Evolutionary conservation across 2,329 filamentous ascomycete genomes (phyloP), one percentile per base, ranked within the genome.

Genomic region (Aureobasidium namibiae): DNA sequence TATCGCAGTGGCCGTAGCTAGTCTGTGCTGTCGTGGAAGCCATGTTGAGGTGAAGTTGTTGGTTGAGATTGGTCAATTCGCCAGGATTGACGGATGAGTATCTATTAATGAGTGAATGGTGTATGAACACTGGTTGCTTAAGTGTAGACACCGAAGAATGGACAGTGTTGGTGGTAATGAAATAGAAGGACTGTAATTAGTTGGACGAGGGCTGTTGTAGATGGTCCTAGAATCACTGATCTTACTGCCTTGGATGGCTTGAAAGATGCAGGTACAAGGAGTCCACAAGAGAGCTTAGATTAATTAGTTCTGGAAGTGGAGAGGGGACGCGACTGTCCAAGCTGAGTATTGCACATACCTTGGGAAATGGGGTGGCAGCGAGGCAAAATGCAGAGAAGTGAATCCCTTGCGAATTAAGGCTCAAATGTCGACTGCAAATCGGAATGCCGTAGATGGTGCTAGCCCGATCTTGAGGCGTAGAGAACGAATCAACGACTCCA

Each of bases 1-100:
- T 84, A 64, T 87, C 85, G 71, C 85, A 88, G 59, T 82, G 81
- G 66, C 84, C 83, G 71, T 82, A 84, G 66, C 75, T 76, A 61
- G 77, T 4, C 74, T 61, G 78, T 75, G 54, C 74, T 70, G 65
- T 77, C 74, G 67, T 75, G 76, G 66, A 78, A 76, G 69, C 76
- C 82, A 67, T 81, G 78, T 85, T 85, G 67, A 68, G 65, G 66
- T 70, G 69, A 61, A 67, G 71, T 66, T 65, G 64, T 70, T 72
- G 72, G 70, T 65, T 70, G 76, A 69, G 68, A 72, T 70, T 76
- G 71, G 78, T 79, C 74, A 74, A 67, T 67, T 77, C 74, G 73
- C 73, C 73, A 69, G 73, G 74, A 73, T 72, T 71, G 73, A 73
- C 71, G 68, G 63, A 62, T 65, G 62, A 60, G 54, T 73, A 65